Evolutionary conservation across 495 filamentous ascomycete genomes (phyloP), one percentile per base, ranked within the genome.

Genomic region (Aspergillus homomorphus): DNA sequence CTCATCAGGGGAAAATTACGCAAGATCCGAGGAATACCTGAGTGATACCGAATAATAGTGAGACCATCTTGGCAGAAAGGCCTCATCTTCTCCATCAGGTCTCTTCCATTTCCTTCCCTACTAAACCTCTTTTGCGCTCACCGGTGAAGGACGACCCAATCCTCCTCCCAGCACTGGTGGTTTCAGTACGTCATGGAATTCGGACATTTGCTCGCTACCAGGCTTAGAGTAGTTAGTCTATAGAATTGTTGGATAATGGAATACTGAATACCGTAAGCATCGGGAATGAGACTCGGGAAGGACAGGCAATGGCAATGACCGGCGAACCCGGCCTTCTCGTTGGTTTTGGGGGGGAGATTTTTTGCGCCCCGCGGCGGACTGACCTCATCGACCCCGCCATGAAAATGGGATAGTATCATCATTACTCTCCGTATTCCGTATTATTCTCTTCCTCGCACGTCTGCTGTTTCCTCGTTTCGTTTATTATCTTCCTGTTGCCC

Each of bases 361-460:
- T n/a, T n/a, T n/a, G 33, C 33, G 33, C 33, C 33, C 57, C 48
- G 53, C 60, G 58, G 54, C 46, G n/a, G 46, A 67, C 69, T 74
- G 72, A 74, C 72, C 70, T 76, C 70, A 74, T 73, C 63, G 62
- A 69, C 61, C 66, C 66, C 67, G 58, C 67, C 65, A 43, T 64
- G 53, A 61, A 58, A 54, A 63, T 57, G 52, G 22, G 42, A 43
- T 59, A 55, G 12, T 60, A 42, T 45, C 55, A 57, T 54, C 57
- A 54, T 53, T 54, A 54, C 60, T 58, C 59, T n/a, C n/a, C n/a
- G n/a, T n/a, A n/a, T n/a, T n/a, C 59, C 57, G 50, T 45, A 30
- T 56, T n/a, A 53, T 59, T 33, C 45, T 45, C 46, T 30, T n/a
- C 22, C 19, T 23, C 33, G 20, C 26, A 10, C 18, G 20, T 44